Conservation (phyloP, 2,329 filamentous ascomycete species). For the Diaporthe sp. region DNA sequence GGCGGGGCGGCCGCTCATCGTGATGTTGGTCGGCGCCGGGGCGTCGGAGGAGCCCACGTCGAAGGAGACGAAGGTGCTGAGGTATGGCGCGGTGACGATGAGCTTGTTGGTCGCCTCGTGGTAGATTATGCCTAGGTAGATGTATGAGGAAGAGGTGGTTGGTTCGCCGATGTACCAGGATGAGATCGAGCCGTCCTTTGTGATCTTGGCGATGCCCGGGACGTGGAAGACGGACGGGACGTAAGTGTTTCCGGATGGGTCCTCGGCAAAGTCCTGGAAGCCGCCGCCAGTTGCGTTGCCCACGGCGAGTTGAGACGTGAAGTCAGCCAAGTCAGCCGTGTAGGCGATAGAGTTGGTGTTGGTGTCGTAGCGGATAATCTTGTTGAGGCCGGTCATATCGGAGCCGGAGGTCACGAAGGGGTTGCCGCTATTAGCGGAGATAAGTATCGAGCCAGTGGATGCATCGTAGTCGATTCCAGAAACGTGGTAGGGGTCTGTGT, state of each 20-base stretch:
- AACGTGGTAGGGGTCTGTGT: background rate
- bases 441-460: background rate
- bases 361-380: conserved; percentile 3
- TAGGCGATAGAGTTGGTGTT: background rate
- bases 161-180: background rate
- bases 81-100: background rate
- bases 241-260: background rate
- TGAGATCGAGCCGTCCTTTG: background rate
- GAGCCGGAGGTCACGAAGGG: conserved; percentile 4
- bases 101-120: conserved; percentile 10
- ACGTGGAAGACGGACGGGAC: background rate
- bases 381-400: conserved; percentile 2
- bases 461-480: conserved; percentile 12
- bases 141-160: background rate
- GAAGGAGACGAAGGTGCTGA: background rate
- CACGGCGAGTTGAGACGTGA: background rate
- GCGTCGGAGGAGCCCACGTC: background rate
- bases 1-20: background rate
- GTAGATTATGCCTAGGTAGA: background rate
- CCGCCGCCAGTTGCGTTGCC: background rate
- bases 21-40: background rate
- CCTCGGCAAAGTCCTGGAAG: conserved; percentile 2
- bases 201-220: background rate
- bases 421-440: conserved; percentile 1
- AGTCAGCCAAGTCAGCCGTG: conserved; percentile 7